These are phyloP conservation scores for Fusarium odoratissimum DNA, from an alignment of 2,329 filamentous ascomycete species.

Conservation along the genomic window DNA sequence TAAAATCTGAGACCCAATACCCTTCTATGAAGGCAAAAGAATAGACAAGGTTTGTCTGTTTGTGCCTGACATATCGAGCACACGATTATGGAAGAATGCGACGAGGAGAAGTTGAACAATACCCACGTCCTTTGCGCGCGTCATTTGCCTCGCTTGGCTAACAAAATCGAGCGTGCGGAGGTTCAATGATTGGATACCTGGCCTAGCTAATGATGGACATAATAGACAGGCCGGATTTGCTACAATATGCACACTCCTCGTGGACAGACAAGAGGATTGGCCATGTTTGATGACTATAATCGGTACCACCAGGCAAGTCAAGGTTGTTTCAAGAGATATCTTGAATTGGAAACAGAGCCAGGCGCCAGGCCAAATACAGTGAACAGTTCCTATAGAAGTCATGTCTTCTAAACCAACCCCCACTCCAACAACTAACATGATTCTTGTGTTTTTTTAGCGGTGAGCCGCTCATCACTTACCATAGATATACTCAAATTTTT, in stretches of 20 bases:
- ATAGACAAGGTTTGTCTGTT: not conserved
- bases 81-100: not conserved
- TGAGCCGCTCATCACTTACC: constrained; percentile 22
- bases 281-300: constrained; percentile 1
- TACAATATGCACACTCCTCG: constrained; percentile 35
- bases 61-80: not conserved
- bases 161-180: constrained; percentile 29
- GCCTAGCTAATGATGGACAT: constrained; percentile 8
- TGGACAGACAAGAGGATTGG: constrained; percentile 2
- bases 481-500: not conserved
- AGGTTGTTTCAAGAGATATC: constrained; percentile 16
- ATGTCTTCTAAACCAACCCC: constrained; percentile 3
- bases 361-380: not conserved
- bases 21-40: not conserved
- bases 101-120: constrained; percentile 1
- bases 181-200: constrained; percentile 15
- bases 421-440: constrained; percentile 11
- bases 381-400: constrained; percentile 18
- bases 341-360: constrained; percentile 31
- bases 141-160: constrained; percentile 23
- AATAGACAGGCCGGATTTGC: not conserved
- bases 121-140: constrained; percentile 5
- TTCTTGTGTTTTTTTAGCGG: constrained; percentile 35
- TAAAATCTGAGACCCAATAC: constrained; percentile 1
- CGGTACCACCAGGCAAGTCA: constrained; percentile 5